Percentiles rank a stretch among this genome's conserved stretches.
Evolutionary conservation across 2,329 filamentous ascomycete species (phyloP).

Genomic region (Fusarium penzigii): DNA sequence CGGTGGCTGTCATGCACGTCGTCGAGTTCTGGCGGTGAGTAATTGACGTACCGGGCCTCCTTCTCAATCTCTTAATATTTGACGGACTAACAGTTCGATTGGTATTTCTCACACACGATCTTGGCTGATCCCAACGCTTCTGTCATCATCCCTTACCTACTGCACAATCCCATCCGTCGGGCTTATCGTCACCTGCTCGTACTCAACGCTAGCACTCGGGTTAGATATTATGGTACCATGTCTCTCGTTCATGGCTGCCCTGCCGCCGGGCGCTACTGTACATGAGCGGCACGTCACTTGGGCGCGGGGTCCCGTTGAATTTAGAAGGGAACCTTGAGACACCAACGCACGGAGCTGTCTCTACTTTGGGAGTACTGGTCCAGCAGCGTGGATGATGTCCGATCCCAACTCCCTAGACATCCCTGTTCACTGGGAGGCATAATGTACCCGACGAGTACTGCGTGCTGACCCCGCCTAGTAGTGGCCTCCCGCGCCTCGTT

Average conservation of each 20-base stretch:
- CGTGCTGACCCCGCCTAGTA: not conserved
- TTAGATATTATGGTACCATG: not conserved
- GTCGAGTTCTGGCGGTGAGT: too few relatives aligned
- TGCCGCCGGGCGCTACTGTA: constrained; percentile 26
- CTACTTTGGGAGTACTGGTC: constrained; percentile 5
- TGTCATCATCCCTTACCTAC: not conserved
- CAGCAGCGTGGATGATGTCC: not conserved
- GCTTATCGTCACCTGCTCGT: not conserved
- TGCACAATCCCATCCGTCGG: not conserved
- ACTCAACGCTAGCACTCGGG: not conserved
- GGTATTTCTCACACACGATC: not conserved
- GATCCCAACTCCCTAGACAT: not conserved
- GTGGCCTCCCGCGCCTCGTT: constrained; percentile 12
- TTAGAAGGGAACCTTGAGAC: constrained; percentile 5
- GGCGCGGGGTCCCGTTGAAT: constrained; percentile 18
- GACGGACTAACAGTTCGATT: not conserved
- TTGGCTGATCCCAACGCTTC: not conserved
- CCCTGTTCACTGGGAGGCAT: not conserved
- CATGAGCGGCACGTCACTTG: constrained; percentile 26
- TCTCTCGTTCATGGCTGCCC: constrained; percentile 5
- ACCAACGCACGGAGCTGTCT: not conserved
- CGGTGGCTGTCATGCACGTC: too few relatives aligned
- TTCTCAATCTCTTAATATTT: not conserved
- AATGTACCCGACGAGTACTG: not conserved
- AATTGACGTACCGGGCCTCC: too few relatives aligned